Conservation (phyloP, 2,329 filamentous ascomycete species). For the Colletotrichum liriopes region DNA sequence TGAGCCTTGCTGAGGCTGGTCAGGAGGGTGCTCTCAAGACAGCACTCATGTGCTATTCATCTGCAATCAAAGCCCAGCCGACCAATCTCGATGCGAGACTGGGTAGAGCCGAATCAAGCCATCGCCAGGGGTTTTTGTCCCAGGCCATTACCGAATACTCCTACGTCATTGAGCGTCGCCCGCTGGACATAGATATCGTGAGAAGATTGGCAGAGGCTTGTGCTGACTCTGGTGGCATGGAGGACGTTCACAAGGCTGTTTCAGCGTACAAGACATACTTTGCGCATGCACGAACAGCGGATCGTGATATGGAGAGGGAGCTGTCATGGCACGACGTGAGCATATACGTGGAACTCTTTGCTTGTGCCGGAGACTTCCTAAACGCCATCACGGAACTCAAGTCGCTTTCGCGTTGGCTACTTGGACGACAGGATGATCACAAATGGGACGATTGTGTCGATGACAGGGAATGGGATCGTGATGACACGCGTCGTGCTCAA, state of each 20-base stretch:
- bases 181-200: constrained; percentile 69
- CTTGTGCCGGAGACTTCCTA: constrained; percentile 73
- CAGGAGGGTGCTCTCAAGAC: constrained; percentile 68
- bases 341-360: constrained; percentile 87
- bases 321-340: constrained; percentile 86
- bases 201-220: constrained; percentile 71
- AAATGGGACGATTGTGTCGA: constrained; percentile 83
- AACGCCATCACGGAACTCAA: constrained; percentile 81
- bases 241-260: constrained; percentile 59
- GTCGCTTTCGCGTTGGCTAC: constrained; percentile 83
- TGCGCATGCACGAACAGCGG: constrained; percentile 55
- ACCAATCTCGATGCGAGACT: constrained; percentile 71
- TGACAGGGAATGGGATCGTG: constrained; percentile 90
- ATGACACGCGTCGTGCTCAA: constrained; percentile 76
- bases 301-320: constrained; percentile 50
- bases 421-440: constrained; percentile 80
- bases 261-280: constrained; percentile 66
- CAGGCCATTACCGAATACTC: constrained; percentile 72
- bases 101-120: constrained; percentile 72
- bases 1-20: constrained; percentile 63
- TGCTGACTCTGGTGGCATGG: constrained; percentile 66
- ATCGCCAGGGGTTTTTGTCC: constrained; percentile 68
- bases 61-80: constrained; percentile 71
- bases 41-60: constrained; percentile 72
- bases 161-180: constrained; percentile 66